Percentiles rank a stretch among this genome's conserved stretches.
Conservation (phyloP, 2,329 filamentous ascomycete species). For the Hymenoscyphus occultus region DNA sequence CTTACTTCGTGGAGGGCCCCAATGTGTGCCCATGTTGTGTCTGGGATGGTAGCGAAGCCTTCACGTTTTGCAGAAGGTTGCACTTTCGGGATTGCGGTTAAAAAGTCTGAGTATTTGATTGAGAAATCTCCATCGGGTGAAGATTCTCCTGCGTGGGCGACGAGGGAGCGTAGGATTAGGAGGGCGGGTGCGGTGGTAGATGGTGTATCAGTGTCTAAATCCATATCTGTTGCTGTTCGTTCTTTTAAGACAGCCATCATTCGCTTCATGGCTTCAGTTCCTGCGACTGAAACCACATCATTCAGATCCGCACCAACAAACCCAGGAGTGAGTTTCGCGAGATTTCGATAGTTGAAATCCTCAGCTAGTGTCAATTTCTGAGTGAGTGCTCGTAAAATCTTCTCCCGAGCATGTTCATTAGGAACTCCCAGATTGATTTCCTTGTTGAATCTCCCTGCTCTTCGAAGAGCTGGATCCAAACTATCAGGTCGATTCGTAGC, state of each 20-base stretch:
- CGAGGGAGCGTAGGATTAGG: slow-evolving; percentile 48
- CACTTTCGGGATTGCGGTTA: slow-evolving; percentile 69
- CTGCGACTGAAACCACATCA: slow-evolving; percentile 49
- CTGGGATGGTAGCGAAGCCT: slow-evolving; percentile 90
- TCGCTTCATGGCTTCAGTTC: slow-evolving; percentile 39
- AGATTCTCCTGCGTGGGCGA: slow-evolving; percentile 51
- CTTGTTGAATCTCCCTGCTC: slow-evolving; percentile 73
- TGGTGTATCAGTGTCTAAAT: slow-evolving; percentile 30
- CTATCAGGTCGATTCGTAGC: slow-evolving; percentile 88
- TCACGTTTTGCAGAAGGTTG: slow-evolving; percentile 83
- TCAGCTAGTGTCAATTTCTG: slow-evolving; percentile 60
- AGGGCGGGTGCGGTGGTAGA: slow-evolving; percentile 34
- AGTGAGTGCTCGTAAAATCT: slow-evolving; percentile 74
- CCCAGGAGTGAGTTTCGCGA: slow-evolving; percentile 84
- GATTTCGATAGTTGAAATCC: slow-evolving; percentile 67
- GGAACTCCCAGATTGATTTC: slow-evolving; percentile 88
- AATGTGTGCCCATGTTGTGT: slow-evolving; percentile 90
- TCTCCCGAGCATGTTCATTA: slow-evolving; percentile 70
- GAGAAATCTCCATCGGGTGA: slow-evolving; percentile 52
- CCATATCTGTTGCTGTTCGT: slow-evolving; percentile 33
- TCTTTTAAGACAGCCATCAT: slow-evolving; percentile 37
- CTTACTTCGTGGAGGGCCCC: slow-evolving; percentile 80
- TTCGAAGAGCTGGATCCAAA: slow-evolving; percentile 73
- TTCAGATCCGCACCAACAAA: slow-evolving; percentile 90
- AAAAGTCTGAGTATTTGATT: slow-evolving; percentile 68